A percentile compares a stretch with the other conserved stretches of the same genome.
Conservation (phyloP, 139 green algal species). For the Coelastrella sp. region DNA sequence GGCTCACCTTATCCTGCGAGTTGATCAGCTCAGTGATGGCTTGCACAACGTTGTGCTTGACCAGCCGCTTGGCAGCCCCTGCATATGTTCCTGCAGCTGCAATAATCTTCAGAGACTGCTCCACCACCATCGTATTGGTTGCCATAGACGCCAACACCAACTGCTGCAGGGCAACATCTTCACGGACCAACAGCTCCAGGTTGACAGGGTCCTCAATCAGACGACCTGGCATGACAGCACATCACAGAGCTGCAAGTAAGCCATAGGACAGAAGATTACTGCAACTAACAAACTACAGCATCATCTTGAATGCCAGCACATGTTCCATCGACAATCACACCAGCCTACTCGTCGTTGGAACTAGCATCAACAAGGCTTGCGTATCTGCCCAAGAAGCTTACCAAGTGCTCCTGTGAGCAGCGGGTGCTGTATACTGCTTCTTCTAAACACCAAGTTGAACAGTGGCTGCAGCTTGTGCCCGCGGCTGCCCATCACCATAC, state of each 20-base stretch:
- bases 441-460: slow-evolving; percentile 80
- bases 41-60: slow-evolving; percentile 57
- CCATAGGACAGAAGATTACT: too few relatives aligned
- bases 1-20: slow-evolving; percentile 9
- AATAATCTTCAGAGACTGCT: slow-evolving; percentile 67
- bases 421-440: slow-evolving; percentile 86
- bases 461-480: slow-evolving; percentile 83
- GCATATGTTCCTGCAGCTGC: not conserved
- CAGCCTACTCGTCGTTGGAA: too few relatives aligned
- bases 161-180: slow-evolving; percentile 78
- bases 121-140: slow-evolving; percentile 81
- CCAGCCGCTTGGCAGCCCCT: slow-evolving; percentile 49
- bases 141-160: slow-evolving; percentile 84
- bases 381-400: not conserved
- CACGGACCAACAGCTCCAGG: slow-evolving; percentile 79
- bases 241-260: too few relatives aligned
- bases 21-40: slow-evolving; percentile 65
- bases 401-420: slow-evolving; percentile 86
- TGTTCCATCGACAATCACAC: too few relatives aligned
- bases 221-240: slow-evolving; percentile 60
- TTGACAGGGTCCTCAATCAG: slow-evolving; percentile 87
- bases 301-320: too few relatives aligned
- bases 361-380: too few relatives aligned
- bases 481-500: slow-evolving; percentile 45
- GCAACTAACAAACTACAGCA: too few relatives aligned